Percentiles rank a stretch among this genome's conserved stretches.
Conservation (phyloP, 1,284 basidiomycete species). For the Trichosporon sp. region DNA sequence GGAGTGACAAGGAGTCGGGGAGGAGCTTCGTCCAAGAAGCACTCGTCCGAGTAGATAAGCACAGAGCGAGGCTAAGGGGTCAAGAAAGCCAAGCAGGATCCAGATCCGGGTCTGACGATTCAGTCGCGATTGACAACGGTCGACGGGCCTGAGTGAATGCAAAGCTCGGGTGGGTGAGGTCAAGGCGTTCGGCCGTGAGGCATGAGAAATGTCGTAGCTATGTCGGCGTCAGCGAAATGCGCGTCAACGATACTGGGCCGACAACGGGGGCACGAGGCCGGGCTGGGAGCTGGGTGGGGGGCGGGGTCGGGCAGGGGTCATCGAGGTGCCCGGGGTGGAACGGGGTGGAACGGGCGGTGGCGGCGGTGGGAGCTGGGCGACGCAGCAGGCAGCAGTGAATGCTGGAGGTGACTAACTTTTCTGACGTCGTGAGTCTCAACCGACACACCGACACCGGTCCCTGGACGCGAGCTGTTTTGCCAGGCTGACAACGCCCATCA, state of each 20-base stretch:
- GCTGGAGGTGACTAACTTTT: conserved; percentile 5
- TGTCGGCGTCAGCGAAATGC: neutral
- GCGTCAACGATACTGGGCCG: neutral
- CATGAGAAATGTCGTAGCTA: conserved; percentile 10
- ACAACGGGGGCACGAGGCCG: neutral
- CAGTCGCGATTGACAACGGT: conserved; percentile 8
- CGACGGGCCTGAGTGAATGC: conserved; percentile 9
- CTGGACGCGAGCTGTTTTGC: neutral
- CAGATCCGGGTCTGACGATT: neutral
- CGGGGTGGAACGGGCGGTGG: neutral
- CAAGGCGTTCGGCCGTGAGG: neutral
- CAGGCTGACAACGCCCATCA: neutral
- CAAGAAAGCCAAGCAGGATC: neutral
- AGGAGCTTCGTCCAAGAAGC: neutral
- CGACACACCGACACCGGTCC: conserved; percentile 2
- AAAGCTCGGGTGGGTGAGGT: neutral
- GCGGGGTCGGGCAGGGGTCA: neutral
- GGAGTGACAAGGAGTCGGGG: neutral
- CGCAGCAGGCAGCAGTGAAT: neutral
- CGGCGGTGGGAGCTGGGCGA: neutral
- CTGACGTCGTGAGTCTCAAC: neutral
- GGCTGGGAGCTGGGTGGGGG: neutral
- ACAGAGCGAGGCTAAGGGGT: neutral
- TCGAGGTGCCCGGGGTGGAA: neutral
- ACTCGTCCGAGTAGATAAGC: conserved; percentile 5